Conservation (phyloP, 1,284 basidiomycete genomes). For the Gomphus bonarii region DNA sequence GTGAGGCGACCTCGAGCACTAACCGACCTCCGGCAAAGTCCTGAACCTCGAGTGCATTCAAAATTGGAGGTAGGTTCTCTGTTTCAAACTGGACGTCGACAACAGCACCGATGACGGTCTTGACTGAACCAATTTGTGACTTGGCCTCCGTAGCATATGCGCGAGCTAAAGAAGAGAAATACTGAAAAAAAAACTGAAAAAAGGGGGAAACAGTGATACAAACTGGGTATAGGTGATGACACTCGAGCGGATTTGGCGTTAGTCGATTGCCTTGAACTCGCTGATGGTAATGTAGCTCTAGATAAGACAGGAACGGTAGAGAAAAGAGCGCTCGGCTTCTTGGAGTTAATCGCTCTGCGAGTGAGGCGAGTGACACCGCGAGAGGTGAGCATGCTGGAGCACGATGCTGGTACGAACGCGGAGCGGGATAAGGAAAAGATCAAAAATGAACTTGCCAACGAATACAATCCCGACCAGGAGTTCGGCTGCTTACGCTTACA, state of each 20-base stretch:
- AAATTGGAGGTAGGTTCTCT: constrained; percentile 88
- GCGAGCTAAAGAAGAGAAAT: constrained; percentile 44
- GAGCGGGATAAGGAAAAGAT: constrained; percentile 4
- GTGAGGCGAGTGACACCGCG: constrained; percentile 77
- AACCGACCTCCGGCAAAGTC: constrained; percentile 88
- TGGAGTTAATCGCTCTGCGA: constrained; percentile 65
- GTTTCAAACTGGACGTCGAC: constrained; percentile 95
- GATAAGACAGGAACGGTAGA: constrained; percentile 49
- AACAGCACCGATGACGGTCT: constrained; percentile 97
- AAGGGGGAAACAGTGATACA: constrained; percentile 17
- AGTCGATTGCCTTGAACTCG: constrained; percentile 16
- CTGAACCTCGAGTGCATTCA: constrained; percentile 97
- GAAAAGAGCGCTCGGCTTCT: constrained; percentile 67
- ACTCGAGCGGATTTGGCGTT: constrained; percentile 24
- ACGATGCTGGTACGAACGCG: constrained; percentile 4
- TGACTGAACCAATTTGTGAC: constrained; percentile 64
- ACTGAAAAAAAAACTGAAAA: constrained; percentile 14
- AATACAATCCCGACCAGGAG: not conserved
- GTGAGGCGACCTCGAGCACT: constrained; percentile 93
- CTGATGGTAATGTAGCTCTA: constrained; percentile 31
- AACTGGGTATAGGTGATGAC: constrained; percentile 33
- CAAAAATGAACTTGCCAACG: not conserved
- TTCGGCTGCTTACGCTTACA: not conserved
- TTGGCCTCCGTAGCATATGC: constrained; percentile 87
- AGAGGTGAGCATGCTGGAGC: constrained; percentile 56